Conservation (phyloP, 2,329 filamentous ascomycete genomes). For the Fusarium falciforme region DNA sequence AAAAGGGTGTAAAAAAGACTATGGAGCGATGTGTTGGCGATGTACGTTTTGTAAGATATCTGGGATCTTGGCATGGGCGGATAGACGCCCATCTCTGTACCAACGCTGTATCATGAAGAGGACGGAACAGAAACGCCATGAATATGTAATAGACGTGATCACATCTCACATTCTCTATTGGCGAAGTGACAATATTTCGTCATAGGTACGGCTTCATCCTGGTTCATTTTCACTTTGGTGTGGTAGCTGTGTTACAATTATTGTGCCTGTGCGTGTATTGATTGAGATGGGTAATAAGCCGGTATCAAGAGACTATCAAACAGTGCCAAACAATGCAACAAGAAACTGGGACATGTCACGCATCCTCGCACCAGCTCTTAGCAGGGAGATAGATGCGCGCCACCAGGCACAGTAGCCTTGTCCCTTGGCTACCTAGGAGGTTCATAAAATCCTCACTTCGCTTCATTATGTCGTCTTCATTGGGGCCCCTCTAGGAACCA, state of each 20-base stretch:
- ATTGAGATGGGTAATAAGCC: slow-evolving; percentile 38
- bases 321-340: slow-evolving; percentile 35
- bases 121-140: slow-evolving; percentile 29
- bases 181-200: not conserved
- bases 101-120: slow-evolving; percentile 42
- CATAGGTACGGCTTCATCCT: too few relatives aligned
- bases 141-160: slow-evolving; percentile 43
- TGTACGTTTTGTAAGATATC: slow-evolving; percentile 40
- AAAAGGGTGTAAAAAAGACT: slow-evolving; percentile 7
- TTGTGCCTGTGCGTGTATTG: slow-evolving; percentile 31
- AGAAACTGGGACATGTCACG: slow-evolving; percentile 24
- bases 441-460: not conserved
- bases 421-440: not conserved
- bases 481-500: slow-evolving; percentile 24
- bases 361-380: not conserved
- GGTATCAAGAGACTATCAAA: slow-evolving; percentile 30
- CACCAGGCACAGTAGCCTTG: not conserved
- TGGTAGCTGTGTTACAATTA: slow-evolving; percentile 1
- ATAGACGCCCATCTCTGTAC: slow-evolving; percentile 37
- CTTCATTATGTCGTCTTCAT: not conserved
- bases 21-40: slow-evolving; percentile 8
- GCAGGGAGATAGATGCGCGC: not conserved
- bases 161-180: slow-evolving; percentile 33
- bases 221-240: not conserved
- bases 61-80: slow-evolving; percentile 26